Base-by-base conservation (phyloP, 2,329 filamentous ascomycete species). In the Exophiala alcalophila region DNA sequence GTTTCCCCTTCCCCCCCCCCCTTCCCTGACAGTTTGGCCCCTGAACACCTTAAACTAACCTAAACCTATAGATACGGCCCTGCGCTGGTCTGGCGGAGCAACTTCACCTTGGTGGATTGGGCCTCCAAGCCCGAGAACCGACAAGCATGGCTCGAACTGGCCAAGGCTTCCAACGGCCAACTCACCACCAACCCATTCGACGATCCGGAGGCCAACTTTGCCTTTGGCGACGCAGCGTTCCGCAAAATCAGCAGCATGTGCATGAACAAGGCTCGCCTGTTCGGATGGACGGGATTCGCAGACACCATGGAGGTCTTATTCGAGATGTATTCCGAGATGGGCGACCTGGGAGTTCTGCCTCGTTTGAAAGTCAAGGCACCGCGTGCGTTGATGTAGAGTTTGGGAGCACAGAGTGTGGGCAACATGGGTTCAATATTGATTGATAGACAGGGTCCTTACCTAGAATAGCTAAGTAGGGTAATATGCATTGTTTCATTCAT, bases 61-160 rank as follows among this genome's bases (percentile, higher is more conserved):
- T n/a, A n/a, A 31, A 30, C 5, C 12, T 9, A 40, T 30, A 47
- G 44, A 10, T 47, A 68, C 39, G 44, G 44, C 8, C 67, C 71
- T 0, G 61, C 64, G 5, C 59, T 53, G 4, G 65, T 58, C 4
- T 57, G 65, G 8, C 62, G 65, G 0, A 61, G 61, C 7, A 59
- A 58, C 1, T 74, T 70, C 47, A 65, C 58, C 2, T 54, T 77
- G 0, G 57, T 61, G 0, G 60, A 68, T n/a, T 77, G 73, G 74
- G 68, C 72, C 0, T 58, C 64, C 37, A 55, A 64, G 27, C 55
- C 60, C 0, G 65, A 68, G 19, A 70, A 74, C 3, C 57, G 65
- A 28, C 50, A 64, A 12, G 66, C 68, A 1, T 76, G 73, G 72
- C 58, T 59, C 24, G 65, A 69, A 44, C 57, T 76, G 5, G 63